These are phyloP conservation scores for Xanthoparmelia taractica DNA, from an alignment of 495 filamentous ascomycete species.

Conservation along the genomic window DNA sequence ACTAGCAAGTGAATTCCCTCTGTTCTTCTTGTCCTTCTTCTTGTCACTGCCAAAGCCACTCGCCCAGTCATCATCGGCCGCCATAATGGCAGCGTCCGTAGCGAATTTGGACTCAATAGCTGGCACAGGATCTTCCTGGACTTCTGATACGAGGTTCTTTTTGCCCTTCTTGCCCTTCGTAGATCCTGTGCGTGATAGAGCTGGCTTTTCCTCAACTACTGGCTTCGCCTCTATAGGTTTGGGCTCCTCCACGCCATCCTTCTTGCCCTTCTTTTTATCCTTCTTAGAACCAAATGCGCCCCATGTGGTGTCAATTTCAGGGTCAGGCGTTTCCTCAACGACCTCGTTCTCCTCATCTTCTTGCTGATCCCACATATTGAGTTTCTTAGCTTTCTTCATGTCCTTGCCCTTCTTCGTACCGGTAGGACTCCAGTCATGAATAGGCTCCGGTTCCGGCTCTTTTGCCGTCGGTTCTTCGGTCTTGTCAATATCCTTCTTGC, in stretches of 20 bases:
- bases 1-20: conserved; percentile 19
- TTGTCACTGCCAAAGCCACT: conserved; percentile 29
- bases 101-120: conserved; percentile 22
- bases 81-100: conserved; percentile 15
- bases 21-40: conserved; percentile 28
- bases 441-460: conserved; percentile 15
- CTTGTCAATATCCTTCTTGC: conserved; percentile 30
- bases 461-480: conserved; percentile 8
- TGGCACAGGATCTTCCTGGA: conserved; percentile 31
- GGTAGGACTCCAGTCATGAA: conserved; percentile 10
- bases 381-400: conserved; percentile 38
- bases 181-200: conserved; percentile 29
- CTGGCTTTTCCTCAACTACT: conserved; percentile 25
- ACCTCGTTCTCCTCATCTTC: conserved; percentile 8
- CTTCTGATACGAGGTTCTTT: conserved; percentile 28
- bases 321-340: conserved; percentile 1
- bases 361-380: conserved; percentile 17
- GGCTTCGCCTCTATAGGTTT: conserved; percentile 15
- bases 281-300: conserved; percentile 19
- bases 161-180: conserved; percentile 39
- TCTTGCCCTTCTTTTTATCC: conserved; percentile 36
- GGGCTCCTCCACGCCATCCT: conserved; percentile 28
- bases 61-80: conserved; percentile 33
- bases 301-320: conserved; percentile 17
- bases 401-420: conserved; percentile 22